phyloP scores from a whole-genome alignment of 805 yeast genomes.

The Cephaloascus fragrans region DNA sequence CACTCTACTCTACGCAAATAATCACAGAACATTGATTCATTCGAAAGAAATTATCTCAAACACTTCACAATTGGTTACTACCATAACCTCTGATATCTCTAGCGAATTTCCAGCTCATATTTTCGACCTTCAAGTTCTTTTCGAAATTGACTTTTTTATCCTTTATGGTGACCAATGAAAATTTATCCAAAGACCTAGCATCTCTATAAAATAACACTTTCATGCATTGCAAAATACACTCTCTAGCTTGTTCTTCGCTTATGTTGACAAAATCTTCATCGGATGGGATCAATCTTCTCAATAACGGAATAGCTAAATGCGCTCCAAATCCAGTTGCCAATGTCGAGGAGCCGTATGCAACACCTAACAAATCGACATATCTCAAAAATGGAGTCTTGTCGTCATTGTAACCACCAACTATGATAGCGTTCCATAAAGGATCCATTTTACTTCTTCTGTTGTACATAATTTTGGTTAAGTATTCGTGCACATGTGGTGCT shows the following conservation, averaged over 20 bases:
- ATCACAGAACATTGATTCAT: too few species aligned
- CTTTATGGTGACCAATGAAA: constrained; percentile 68
- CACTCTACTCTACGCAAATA: too few species aligned
- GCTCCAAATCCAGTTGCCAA: constrained; percentile 96
- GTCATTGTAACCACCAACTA: constrained; percentile 83
- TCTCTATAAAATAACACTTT: constrained; percentile 92
- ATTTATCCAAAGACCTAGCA: constrained; percentile 86
- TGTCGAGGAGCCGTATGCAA: constrained; percentile 77
- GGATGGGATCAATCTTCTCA: constrained; percentile 72
- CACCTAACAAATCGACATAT: constrained; percentile 88
- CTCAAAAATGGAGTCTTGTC: constrained; percentile 61
- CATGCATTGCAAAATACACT: constrained; percentile 78
- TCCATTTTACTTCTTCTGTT: constrained; percentile 86
- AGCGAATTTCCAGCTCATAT: constrained; percentile 88
- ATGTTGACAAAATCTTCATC: constrained; percentile 69
- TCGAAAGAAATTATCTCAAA: not conserved
- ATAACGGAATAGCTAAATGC: constrained; percentile 84
- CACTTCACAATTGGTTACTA: constrained; percentile 33
- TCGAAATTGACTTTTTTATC: constrained; percentile 54
- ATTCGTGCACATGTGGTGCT: constrained; percentile 86
- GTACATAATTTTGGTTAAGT: constrained; percentile 76
- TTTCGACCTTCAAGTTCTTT: constrained; percentile 55
- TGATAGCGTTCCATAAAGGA: constrained; percentile 90
- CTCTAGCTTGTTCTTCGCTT: constrained; percentile 65
- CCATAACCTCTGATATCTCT: constrained; percentile 87